A percentile compares a stretch with the other conserved stretches of the same genome.
These are phyloP conservation scores for Onygena corvina DNA, from an alignment of 2,329 filamentous ascomycete genomes.

Conservation along the genomic window DNA sequence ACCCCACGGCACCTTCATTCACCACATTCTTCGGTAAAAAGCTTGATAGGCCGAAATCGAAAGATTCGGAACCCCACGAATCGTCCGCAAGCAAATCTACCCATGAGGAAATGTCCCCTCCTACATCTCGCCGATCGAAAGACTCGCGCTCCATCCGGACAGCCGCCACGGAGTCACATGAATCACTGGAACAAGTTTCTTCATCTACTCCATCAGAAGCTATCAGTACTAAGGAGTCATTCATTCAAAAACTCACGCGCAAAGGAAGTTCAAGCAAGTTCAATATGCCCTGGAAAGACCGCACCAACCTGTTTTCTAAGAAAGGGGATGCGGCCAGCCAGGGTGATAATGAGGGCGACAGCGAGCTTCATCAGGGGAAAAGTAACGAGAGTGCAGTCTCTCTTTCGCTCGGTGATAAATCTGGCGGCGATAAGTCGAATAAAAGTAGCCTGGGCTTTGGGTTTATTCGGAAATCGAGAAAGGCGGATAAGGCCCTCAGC, in stretches of 20 bases:
- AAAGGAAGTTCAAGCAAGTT: conserved; percentile 42
- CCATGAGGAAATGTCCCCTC: conserved; percentile 30
- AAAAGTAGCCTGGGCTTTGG: conserved; percentile 36
- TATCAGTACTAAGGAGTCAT: conserved; percentile 35
- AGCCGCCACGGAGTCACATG: conserved; percentile 37
- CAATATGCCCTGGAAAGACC: conserved; percentile 41
- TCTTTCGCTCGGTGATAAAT: conserved; percentile 24
- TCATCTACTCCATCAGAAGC: conserved; percentile 34
- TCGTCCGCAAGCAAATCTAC: conserved; percentile 22
- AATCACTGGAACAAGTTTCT: conserved; percentile 37
- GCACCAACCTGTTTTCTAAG: conserved; percentile 36
- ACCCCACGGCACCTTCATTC: conserved; percentile 82
- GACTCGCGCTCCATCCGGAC: conserved; percentile 36
- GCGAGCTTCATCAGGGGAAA: conserved; percentile 33
- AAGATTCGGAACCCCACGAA: conserved; percentile 19
- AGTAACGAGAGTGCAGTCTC: conserved; percentile 33
- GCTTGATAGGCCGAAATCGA: conserved; percentile 29
- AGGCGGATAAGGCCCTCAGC: conserved; percentile 31
- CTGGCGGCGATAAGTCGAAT: conserved; percentile 33
- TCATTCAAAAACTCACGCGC: conserved; percentile 41
- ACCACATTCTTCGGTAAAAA: conserved; percentile 55
- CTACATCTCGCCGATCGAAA: conserved; percentile 34
- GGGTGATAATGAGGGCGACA: conserved; percentile 37
- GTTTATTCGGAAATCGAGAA: conserved; percentile 38
- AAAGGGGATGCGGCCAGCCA: conserved; percentile 30